A percentile compares a stretch with the other conserved stretches of the same genome.
Conservation (phyloP, 176 grass and related monocot genomes). For the Chloris gayana region DNA sequence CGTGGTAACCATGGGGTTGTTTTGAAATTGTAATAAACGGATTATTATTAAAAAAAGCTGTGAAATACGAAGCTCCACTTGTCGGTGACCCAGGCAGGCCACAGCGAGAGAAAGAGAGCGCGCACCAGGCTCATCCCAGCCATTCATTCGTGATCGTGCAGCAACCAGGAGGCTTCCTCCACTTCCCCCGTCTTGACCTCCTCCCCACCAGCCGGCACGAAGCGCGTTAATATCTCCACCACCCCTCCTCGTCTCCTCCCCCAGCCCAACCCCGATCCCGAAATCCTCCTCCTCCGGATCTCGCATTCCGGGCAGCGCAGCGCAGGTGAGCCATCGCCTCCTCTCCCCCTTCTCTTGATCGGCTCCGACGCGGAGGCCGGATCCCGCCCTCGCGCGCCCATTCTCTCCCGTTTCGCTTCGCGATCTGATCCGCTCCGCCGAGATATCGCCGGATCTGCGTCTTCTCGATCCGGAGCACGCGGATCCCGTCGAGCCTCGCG, state of each 20-base stretch:
- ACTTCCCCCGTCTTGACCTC: background rate
- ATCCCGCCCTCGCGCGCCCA: background rate
- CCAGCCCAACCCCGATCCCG: constrained; percentile 7
- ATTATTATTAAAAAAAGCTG: too few species aligned
- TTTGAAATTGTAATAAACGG: too few species aligned
- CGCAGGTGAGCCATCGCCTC: constrained; percentile 12
- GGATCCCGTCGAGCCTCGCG: background rate
- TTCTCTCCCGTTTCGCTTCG: background rate
- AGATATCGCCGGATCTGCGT: background rate
- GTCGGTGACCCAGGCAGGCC: too few species aligned
- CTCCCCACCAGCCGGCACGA: constrained; percentile 10
- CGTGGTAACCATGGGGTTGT: too few species aligned
- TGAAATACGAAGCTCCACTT: too few species aligned
- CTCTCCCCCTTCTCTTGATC: background rate
- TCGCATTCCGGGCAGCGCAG: constrained; percentile 17
- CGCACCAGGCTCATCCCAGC: background rate
- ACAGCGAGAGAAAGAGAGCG: too few species aligned
- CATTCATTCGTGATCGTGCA: background rate
- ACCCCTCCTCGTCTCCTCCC: background rate
- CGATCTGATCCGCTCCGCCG: background rate
- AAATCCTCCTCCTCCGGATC: constrained; percentile 18
- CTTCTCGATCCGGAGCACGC: background rate
- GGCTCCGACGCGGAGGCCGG: background rate
- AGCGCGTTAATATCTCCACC: constrained; percentile 33
- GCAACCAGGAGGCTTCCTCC: background rate